Base-by-base conservation (phyloP, 257 asterid genomes). In the Dorcoceras hygrometricum region DNA sequence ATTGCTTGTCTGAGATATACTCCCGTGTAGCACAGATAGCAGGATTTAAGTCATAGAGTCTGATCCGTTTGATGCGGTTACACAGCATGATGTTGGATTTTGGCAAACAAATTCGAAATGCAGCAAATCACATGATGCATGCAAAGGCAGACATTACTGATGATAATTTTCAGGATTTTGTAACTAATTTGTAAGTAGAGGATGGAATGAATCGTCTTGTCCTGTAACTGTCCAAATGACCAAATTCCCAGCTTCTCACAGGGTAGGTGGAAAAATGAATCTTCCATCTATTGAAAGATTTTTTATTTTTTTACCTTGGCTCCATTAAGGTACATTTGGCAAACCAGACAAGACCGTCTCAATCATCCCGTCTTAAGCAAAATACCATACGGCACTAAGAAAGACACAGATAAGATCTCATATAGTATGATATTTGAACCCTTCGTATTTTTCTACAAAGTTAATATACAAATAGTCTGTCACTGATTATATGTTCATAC, bases 1-100 rank as follows among this genome's bases (percentile, higher is more conserved):
- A 26, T 55, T 73, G 70, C 70, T 71, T 80, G 34, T 73, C 74
- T 26, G 78, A 70, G 72, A 73, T 80, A 72, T 65, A 71, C 54
- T 67, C 75, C 20, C 70, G 72, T 62, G 59, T 46, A 24, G 75
- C 71, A 18, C 65, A 65, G 63, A 29, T 26, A 70, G 62, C 66
- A 39, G 16, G 69, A 64, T 61, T 22, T 71, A 12, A 58, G 43
- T 25, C 68, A 8, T 32, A 32, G 4, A 32, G 8, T 32, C 54
- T 14, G 53, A 50, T 34, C 19, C 32, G 32, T 28, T 66, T 16
- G 59, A 54, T 14, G 19, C 27, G 51, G 16, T 8, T 14, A 28
- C 36, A 54, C 29, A 56, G 61, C 26, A 24, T 18, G 63, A 12
- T 1, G 28, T 58, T 11, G 63, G 23, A 26, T 20, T 14, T 22